Conservation (phyloP, 169 alveolate species). For the Amoebophrya sp. region DNA sequence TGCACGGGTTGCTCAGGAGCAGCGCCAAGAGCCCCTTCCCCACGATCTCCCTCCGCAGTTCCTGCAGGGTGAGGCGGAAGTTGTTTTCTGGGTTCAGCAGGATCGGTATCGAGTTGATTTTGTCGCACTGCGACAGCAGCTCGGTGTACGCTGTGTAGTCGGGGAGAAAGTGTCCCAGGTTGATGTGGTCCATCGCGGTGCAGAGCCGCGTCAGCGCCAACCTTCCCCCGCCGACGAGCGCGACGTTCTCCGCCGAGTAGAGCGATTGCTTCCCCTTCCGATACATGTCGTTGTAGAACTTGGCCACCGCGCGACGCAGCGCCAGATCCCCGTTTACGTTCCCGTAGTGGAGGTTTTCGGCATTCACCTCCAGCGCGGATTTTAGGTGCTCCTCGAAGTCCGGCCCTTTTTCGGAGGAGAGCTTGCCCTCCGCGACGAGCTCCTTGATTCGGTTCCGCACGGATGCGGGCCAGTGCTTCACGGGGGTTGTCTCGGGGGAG, state of each 20-base stretch:
- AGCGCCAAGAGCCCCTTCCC: no score
- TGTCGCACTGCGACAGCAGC: conserved; percentile 18
- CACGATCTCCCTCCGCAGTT: neutral
- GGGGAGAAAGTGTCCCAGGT: conserved; percentile 24
- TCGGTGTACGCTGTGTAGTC: conserved; percentile 24
- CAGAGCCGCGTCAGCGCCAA: neutral
- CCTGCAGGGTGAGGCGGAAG: conserved; percentile 27
- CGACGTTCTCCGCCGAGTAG: no score
- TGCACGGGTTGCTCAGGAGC: no score
- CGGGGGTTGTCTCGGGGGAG: conserved; percentile 25
- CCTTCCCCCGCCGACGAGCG: neutral
- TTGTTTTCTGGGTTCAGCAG: conserved; percentile 26
- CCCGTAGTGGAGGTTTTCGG: conserved; percentile 20
- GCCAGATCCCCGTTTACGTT: conserved; percentile 21
- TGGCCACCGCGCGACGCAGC: conserved; percentile 26
- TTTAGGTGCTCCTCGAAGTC: no score
- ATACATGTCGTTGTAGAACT: conserved; percentile 21
- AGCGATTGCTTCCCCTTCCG: no score
- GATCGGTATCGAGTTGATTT: conserved; percentile 29
- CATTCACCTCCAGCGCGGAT: no score
- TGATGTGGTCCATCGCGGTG: neutral
- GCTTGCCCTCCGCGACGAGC: conserved; percentile 25
- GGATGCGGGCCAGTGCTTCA: conserved; percentile 26
- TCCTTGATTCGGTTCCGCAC: conserved; percentile 10
- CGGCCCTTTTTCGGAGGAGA: conserved; percentile 13